These are phyloP conservation scores for Amphicarpaea edgeworthii DNA, from an alignment of 306 rosid genomes.

Conservation along the genomic window DNA sequence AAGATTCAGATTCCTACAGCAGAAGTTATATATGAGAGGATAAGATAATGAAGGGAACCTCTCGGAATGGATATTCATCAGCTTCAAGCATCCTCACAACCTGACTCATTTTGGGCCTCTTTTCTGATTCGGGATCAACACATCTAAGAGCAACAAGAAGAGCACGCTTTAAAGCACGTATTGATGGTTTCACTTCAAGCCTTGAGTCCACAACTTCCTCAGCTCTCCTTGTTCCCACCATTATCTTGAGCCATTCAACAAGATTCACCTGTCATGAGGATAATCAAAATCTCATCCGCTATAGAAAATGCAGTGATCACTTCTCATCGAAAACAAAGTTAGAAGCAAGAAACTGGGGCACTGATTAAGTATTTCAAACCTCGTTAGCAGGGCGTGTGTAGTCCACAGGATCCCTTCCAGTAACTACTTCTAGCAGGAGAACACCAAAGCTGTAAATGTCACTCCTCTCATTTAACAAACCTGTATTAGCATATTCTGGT, in stretches of 20 bases:
- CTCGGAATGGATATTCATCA: constrained; percentile 86
- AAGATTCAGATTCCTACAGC: neutral
- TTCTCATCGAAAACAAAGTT: neutral
- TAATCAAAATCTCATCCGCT: constrained; percentile 29
- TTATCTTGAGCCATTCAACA: constrained; percentile 96
- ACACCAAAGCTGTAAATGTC: constrained; percentile 98
- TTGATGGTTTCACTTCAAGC: constrained; percentile 81
- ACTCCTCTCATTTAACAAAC: constrained; percentile 94
- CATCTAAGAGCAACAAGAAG: constrained; percentile 90
- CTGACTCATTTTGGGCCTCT: constrained; percentile 96
- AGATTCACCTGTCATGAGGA: constrained; percentile 83
- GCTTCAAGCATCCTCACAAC: constrained; percentile 94
- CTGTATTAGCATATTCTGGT: constrained; percentile 94
- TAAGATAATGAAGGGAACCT: constrained; percentile 59
- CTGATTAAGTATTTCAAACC: constrained; percentile 51
- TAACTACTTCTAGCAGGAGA: constrained; percentile 83
- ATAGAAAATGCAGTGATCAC: neutral
- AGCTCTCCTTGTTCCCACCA: constrained; percentile 93
- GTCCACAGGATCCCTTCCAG: constrained; percentile 97
- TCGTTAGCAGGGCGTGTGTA: constrained; percentile 82
- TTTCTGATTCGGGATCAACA: constrained; percentile 89
- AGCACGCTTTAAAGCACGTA: constrained; percentile 80
- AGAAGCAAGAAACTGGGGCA: constrained; percentile 19
- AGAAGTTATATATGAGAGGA: constrained; percentile 14
- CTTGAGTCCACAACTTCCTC: constrained; percentile 87